Base-by-base conservation (phyloP, 164 flowering plant species). In the Euptelea pleiosperma region DNA sequence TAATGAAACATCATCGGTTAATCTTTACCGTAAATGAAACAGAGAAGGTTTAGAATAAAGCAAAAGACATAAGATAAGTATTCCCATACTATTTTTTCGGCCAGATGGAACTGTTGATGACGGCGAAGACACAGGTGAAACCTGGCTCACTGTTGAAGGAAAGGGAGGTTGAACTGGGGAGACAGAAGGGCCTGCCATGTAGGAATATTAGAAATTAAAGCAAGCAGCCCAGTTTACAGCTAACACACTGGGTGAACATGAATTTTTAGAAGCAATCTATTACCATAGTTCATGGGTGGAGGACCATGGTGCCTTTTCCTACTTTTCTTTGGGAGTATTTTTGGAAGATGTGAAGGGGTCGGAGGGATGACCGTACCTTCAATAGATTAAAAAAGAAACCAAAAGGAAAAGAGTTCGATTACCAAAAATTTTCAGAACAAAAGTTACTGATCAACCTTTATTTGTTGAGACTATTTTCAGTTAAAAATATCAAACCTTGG, bases 251-350 rank as follows among this genome's bases (percentile, higher is more conserved):
- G 43, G 25, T 47, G 8, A 6, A 42, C 3, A 37, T 18, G 10
- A 22, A 9, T 26, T 31, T 34, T 25, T 41, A 11, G 37, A 26
- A 41, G 14, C 34, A 34, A 40, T 56, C 4, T 25, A 35, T 58
- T 71, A 81, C 87, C 88, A 43, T 72, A 67, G 49, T 28, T n/a
- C 31, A 21, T 8, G 11, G 80, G 77, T 61, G 71, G 64, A 66
- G 72, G 63, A 70, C 60, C 65, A 58, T 50, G 54, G 50, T 51
- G 74, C 31, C 22, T 68, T 66, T 28, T 48, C 55, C 67, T 60
- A 42, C 62, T 59, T 57, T 35, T 60, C 40, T 60, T 54, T 37
- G 77, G 74, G 16, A 37, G 55, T 41, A 26, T 31, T 58, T 47
- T 44, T n/a, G 66, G 65, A 59, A 69, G 41, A 58, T 42, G 44